Evolutionary conservation across 2,329 filamentous ascomycete genomes (phyloP), one percentile per base, ranked within the genome.

Genomic region (Trichoderma hamatum): DNA sequence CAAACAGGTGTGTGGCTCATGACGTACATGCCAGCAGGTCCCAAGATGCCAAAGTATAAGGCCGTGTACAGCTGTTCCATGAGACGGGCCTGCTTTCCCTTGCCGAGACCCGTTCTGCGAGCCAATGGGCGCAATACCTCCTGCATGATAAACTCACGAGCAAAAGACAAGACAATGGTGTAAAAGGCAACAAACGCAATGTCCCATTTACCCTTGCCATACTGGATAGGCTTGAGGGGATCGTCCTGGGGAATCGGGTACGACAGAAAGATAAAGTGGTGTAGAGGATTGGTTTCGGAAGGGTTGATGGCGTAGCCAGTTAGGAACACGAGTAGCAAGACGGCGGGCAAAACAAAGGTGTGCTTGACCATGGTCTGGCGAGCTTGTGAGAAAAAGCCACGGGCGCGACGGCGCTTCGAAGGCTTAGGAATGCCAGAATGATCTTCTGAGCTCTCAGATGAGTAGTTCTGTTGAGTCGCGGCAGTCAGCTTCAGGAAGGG

Each of bases 51-150:
- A 80, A 97, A 97, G 85, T 98, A 97, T 66, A 97, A 83, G 30
- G 94, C 94, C 1, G 94, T 97, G 82, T 98, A 98, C 76, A 91
- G 89, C 82, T 98, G 94, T 80, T 98, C 94, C 92, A 97, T 96
- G 85, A 97, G 97, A 39, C 94, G 90, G 19, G 90, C 87, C 76
- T 96, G 93, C 83, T 97, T 97, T 72, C 86, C 89, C 68, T 90
- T 87, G 71, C 87, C 88, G 76, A 97, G 89, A 19, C 92, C 92
- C 67, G 84, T 89, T 73, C 83, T 85, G 54, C 88, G 84, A 6
- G 93, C 93, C 71, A 94, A 83, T 0, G 94, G 94, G 14, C 90
- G 89, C 69, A 97, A 88, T 62, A 97, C 75, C 75, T 93, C 90
- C 82, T 97, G 94, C 94, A 97, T 97, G 81, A 97, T 86, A 80